Evolutionary conservation across 768 basidiomycete species (phyloP), one percentile per base, ranked within the genome.

Genomic region (Tremella yokohamensis): DNA sequence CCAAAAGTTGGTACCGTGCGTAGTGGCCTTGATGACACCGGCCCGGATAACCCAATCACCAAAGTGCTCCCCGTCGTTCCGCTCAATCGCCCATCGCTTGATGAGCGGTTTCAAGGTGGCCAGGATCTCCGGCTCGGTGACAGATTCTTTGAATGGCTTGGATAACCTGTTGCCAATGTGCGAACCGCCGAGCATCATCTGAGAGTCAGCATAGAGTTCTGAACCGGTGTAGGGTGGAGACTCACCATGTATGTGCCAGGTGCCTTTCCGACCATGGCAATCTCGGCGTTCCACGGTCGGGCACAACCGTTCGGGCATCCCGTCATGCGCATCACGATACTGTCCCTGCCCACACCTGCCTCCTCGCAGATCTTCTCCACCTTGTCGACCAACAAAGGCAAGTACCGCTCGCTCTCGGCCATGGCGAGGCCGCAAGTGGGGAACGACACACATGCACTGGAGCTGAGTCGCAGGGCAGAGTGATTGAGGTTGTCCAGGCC

Each of bases 281-380:
- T 82, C 81, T 98, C 94, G 49, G 89, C 94, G 45, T 93, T 80
- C 76, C 94, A 98, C 38, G 91, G 94, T 58, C 93, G 83, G 1
- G 93, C 89, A 74, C 92, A 75, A 57, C 54, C 79, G 65, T 79
- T 79, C 13, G 78, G 78, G 64, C 93, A 97, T 50, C 94, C 94
- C 15, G 93, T 97, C 93, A 98, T 97, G 53, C 94, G 84, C 94
- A 99, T 97, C 60, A 97, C 85, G 64, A 98, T 94, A 2, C 88
- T 85, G 77, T 99, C 94, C 73, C 96, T 87, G 47, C 94, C 82
- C 40, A 98, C 80, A 18, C 94, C 94, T 66, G 85, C 87, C 75
- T 92, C 89, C 75, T 98, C 96, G 70, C 88, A 89, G 6, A 97
- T 87, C 78, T 85, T 85, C 80, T 99, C 94, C 16, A 98, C 87